Conservation (phyloP, 1,284 basidiomycete species). For the Fomitopsis pinicola region DNA sequence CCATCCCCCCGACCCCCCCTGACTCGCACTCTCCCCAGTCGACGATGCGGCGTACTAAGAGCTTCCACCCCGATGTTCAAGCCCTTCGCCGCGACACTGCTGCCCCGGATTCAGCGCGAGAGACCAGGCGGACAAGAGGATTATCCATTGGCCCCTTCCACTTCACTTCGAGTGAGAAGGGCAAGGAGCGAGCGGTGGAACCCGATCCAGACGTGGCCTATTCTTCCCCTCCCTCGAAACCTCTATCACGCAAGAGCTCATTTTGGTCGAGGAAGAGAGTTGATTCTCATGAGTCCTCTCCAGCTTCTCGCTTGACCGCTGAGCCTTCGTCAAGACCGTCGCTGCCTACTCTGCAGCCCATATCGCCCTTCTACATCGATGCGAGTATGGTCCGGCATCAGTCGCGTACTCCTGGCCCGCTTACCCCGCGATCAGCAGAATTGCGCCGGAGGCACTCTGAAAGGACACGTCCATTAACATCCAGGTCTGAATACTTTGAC, state of each 20-base stretch:
- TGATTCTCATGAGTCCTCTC: conserved; percentile 23
- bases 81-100: conserved; percentile 12
- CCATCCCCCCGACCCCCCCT: conserved; percentile 9
- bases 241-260: conserved; percentile 49
- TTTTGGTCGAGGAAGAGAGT: conserved; percentile 45
- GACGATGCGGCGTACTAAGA: conserved; percentile 41
- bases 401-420: conserved; percentile 22
- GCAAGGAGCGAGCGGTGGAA: conserved; percentile 32
- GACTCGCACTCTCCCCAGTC: conserved; percentile 10
- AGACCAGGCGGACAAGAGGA: conserved; percentile 37
- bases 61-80: conserved; percentile 36
- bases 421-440: conserved; percentile 29
- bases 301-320: conserved; percentile 20
- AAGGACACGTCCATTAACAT: conserved; percentile 20
- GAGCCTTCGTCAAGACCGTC: conserved; percentile 25
- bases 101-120: conserved; percentile 25
- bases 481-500: conserved; percentile 8
- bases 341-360: conserved; percentile 44
- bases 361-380: conserved; percentile 50
- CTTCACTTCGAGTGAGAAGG: conserved; percentile 37
- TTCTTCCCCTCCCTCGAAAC: conserved; percentile 24
- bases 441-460: conserved; percentile 52
- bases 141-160: conserved; percentile 43
- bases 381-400: conserved; percentile 16
- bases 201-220: conserved; percentile 5